A percentile compares a stretch with the other conserved stretches of the same genome.
Evolutionary conservation across 2,329 filamentous ascomycete species (phyloP).

Genomic region (Xylariaceae sp.): DNA sequence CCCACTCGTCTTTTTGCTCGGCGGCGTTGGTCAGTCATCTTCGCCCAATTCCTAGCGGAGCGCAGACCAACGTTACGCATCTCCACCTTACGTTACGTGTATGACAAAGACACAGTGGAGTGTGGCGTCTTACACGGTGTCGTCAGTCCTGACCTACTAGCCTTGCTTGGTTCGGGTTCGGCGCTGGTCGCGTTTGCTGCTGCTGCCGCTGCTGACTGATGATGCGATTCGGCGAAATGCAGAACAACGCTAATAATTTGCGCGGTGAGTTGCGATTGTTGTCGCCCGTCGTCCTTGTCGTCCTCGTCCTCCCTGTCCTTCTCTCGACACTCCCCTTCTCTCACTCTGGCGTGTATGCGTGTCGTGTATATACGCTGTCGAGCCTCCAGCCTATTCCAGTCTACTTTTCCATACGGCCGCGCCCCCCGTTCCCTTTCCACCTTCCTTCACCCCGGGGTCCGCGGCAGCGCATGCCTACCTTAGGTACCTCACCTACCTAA

Average conservation of each 20-base stretch:
- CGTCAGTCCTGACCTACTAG: too few relatives aligned
- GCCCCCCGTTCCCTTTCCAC: too few relatives aligned
- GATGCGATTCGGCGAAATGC: slow-evolving; percentile 20
- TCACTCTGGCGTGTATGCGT: too few relatives aligned
- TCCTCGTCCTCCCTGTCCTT: slow-evolving; percentile 9
- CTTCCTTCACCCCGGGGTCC: too few relatives aligned
- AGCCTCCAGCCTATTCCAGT: too few relatives aligned
- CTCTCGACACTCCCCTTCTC: slow-evolving; percentile 13
- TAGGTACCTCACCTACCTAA: too few relatives aligned
- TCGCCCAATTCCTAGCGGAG: slow-evolving; percentile 2
- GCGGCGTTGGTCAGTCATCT: slow-evolving; percentile 5
- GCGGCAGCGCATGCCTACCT: too few relatives aligned
- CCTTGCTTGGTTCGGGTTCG: too few relatives aligned
- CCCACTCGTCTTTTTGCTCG: slow-evolving; percentile 1
- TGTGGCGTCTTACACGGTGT: background rate
- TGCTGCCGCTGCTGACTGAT: slow-evolving; percentile 27
- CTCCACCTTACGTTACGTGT: too few relatives aligned
- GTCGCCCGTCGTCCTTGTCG: slow-evolving; percentile 15
- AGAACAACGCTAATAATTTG: slow-evolving; percentile 19
- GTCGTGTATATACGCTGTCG: slow-evolving; percentile 20
- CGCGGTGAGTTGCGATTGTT: slow-evolving; percentile 21
- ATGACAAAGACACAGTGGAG: background rate
- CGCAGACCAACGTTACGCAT: too few relatives aligned
- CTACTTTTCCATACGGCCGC: too few relatives aligned
- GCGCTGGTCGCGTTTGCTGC: too few relatives aligned